Percentiles rank a stretch among this genome's conserved stretches.
Conservation (phyloP, 495 filamentous ascomycete species). For the Penicillium samsonianum region DNA sequence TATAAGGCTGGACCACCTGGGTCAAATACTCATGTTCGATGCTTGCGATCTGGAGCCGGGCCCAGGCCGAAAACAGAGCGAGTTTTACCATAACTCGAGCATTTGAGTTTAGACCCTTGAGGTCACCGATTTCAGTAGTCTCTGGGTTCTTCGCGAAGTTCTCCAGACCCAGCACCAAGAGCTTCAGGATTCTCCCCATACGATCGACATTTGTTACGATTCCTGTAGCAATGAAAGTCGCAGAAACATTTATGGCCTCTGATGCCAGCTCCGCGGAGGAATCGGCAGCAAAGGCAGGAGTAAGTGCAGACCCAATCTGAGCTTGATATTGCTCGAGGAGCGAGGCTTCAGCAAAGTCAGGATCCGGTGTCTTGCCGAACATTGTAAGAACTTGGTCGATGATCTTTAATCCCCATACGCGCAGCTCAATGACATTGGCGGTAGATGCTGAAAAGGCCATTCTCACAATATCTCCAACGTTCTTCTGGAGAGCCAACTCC, state of each 20-base stretch:
- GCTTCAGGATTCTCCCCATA: slow-evolving; percentile 95
- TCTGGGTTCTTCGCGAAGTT: slow-evolving; percentile 84
- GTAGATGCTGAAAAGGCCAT: slow-evolving; percentile 98
- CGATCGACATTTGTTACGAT: slow-evolving; percentile 97
- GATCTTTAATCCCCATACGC: slow-evolving; percentile 87
- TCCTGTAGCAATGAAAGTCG: slow-evolving; percentile 91
- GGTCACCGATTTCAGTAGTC: slow-evolving; percentile 85
- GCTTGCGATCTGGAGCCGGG: slow-evolving; percentile 96
- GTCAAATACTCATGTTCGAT: slow-evolving; percentile 87
- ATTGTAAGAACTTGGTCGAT: slow-evolving; percentile 92
- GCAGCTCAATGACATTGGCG: slow-evolving; percentile 82
- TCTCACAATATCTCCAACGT: slow-evolving; percentile 88
- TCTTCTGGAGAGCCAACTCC: slow-evolving; percentile 73
- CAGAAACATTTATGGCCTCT: slow-evolving; percentile 96
- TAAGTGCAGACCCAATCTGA: slow-evolving; percentile 94
- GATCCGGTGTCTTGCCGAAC: slow-evolving; percentile 94
- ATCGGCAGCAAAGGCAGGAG: slow-evolving; percentile 92
- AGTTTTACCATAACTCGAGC: slow-evolving; percentile 98
- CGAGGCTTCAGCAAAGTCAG: slow-evolving; percentile 93
- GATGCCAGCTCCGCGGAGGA: slow-evolving; percentile 94
- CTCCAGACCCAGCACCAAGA: slow-evolving; percentile 86
- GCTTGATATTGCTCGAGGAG: slow-evolving; percentile 97
- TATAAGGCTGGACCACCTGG: slow-evolving; percentile 86
- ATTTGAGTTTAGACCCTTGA: slow-evolving; percentile 92
- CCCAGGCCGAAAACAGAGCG: slow-evolving; percentile 97